Percentiles rank a stretch among this genome's conserved stretches.
Conservation (phyloP, 805 yeast species). For the Pichia nakasei region DNA sequence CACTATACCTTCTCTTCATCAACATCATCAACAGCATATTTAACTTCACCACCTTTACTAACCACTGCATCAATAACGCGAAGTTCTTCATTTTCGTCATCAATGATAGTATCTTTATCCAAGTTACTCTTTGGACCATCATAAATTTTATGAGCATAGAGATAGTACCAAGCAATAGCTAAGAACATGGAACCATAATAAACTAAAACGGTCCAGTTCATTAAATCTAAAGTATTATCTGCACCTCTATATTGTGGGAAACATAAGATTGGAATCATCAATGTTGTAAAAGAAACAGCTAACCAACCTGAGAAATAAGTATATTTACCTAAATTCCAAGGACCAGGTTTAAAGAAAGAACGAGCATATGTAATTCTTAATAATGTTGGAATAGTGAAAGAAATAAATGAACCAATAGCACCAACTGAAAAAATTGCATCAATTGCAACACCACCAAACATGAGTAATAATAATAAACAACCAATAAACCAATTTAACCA, state of each 20-base stretch:
- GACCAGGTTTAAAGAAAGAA: constrained; percentile 50
- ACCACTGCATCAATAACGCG: constrained; percentile 16
- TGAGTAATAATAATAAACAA: constrained; percentile 45
- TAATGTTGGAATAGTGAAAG: constrained; percentile 56
- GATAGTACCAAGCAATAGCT: constrained; percentile 40
- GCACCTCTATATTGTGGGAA: constrained; percentile 43
- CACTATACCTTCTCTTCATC: constrained; percentile 5
- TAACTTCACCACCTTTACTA: constrained; percentile 13
- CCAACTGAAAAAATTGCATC: constrained; percentile 69
- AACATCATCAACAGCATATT: constrained; percentile 1
- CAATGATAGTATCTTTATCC: constrained; percentile 27
- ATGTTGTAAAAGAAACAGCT: constrained; percentile 40
- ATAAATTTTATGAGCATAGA: constrained; percentile 52
- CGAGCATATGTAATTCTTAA: constrained; percentile 49
- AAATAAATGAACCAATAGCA: constrained; percentile 59
- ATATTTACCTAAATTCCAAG: constrained; percentile 53
- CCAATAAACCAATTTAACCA: constrained; percentile 50
- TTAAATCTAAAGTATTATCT: constrained; percentile 28
- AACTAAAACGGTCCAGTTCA: constrained; percentile 62
- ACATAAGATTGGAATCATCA: constrained; percentile 54
- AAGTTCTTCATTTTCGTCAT: constrained; percentile 15
- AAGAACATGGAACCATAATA: constrained; percentile 51
- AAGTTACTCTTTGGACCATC: constrained; percentile 51
- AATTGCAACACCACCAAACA: constrained; percentile 58
- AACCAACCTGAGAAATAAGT: constrained; percentile 40